Percentiles rank a stretch among this genome's conserved stretches.
Evolutionary conservation across 164 flowering plant genomes (phyloP).

Genomic region (Buxus sempervirens): DNA sequence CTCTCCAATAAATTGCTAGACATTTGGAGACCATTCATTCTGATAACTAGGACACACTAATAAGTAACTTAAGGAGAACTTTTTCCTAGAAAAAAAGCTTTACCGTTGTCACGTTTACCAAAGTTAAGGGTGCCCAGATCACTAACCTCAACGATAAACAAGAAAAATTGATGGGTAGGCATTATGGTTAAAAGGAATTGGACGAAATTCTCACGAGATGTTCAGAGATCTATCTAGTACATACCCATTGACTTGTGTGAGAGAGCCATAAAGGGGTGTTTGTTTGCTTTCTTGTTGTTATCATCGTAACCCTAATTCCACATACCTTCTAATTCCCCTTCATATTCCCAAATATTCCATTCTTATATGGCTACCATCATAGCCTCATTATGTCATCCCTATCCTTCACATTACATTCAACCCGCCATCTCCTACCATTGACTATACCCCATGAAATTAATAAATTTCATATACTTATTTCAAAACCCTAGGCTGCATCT

Average conservation of each 20-base stretch:
- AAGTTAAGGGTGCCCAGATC: no score
- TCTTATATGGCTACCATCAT: constrained; percentile 48
- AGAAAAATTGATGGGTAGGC: no score
- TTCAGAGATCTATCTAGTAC: not conserved
- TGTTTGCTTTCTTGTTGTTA: constrained; percentile 37
- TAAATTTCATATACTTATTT: no score
- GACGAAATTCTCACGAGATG: constrained; percentile 12
- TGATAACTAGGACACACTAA: no score
- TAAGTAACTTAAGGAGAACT: no score
- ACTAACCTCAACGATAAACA: no score
- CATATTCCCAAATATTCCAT: constrained; percentile 82
- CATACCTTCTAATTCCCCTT: constrained; percentile 61
- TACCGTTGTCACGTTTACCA: no score
- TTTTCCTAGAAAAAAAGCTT: no score
- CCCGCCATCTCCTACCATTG: constrained; percentile 15
- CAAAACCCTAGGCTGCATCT: constrained; percentile 56
- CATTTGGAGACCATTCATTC: no score
- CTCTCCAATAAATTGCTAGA: not conserved
- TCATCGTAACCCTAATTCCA: constrained; percentile 37
- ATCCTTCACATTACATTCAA: constrained; percentile 40
- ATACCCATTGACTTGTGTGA: constrained; percentile 47
- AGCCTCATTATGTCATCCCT: constrained; percentile 48
- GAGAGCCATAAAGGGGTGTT: constrained; percentile 32
- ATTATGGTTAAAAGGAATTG: not conserved
- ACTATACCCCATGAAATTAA: constrained; percentile 11